A percentile compares a stretch with the other conserved stretches of the same genome.
These are phyloP conservation scores for Psilocybe mexicana DNA, from an alignment of 1,284 basidiomycete genomes.

Conservation along the genomic window DNA sequence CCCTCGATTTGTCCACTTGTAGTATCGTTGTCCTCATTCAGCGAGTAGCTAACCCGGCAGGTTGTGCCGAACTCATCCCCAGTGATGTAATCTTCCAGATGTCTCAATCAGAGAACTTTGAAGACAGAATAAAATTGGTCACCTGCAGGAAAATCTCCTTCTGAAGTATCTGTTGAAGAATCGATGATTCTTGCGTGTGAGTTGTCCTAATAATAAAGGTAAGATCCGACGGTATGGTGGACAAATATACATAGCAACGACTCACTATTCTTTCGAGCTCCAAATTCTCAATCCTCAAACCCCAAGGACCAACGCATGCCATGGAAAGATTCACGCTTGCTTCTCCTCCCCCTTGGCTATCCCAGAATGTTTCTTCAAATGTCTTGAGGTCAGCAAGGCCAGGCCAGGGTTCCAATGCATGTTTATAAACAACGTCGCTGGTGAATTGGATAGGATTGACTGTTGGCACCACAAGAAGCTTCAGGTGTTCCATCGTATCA, in stretches of 20 bases:
- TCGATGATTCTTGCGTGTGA: slow-evolving; percentile 46
- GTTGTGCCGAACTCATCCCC: slow-evolving; percentile 64
- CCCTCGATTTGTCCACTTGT: slow-evolving; percentile 39
- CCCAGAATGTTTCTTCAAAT: slow-evolving; percentile 57
- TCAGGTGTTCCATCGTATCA: slow-evolving; percentile 61
- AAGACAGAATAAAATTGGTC: slow-evolving; percentile 11
- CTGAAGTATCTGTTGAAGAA: slow-evolving; percentile 37
- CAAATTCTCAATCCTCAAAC: slow-evolving; percentile 52
- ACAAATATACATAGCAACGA: slow-evolving; percentile 7
- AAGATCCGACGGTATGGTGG: neutral
- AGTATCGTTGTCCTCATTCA: slow-evolving; percentile 41
- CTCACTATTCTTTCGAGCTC: slow-evolving; percentile 49
- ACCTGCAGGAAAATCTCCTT: slow-evolving; percentile 44
- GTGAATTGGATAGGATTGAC: slow-evolving; percentile 52
- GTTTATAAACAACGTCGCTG: slow-evolving; percentile 52
- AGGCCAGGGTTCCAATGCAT: slow-evolving; percentile 35
- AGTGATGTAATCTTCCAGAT: slow-evolving; percentile 52
- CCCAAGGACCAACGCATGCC: slow-evolving; percentile 52
- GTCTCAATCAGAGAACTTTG: neutral
- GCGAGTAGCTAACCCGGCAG: slow-evolving; percentile 50
- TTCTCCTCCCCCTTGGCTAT: slow-evolving; percentile 52
- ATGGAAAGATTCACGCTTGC: slow-evolving; percentile 54
- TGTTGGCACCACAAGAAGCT: slow-evolving; percentile 62
- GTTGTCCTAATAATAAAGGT: slow-evolving; percentile 40
- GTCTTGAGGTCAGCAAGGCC: slow-evolving; percentile 56